Evolutionary conservation across 371 early-diverging fungal species (phyloP).

Genomic region (Mycotypha africana): DNA sequence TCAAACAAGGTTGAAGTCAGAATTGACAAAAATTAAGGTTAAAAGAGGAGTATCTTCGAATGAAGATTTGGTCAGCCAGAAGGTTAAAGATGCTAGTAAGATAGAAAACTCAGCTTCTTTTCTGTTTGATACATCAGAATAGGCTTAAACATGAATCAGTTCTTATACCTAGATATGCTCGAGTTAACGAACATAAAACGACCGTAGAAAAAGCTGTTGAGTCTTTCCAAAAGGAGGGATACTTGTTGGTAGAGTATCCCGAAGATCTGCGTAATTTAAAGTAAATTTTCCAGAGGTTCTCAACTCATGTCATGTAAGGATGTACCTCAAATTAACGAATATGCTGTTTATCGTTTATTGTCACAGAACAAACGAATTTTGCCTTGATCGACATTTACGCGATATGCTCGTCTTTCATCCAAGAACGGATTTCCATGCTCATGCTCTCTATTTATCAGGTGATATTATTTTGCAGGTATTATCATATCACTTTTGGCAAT

Average conservation of each 20-base stretch:
- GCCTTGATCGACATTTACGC: slow-evolving; percentile 67
- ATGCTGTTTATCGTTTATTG: background rate
- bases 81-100: slow-evolving; percentile 45
- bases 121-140: background rate
- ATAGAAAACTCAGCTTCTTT: background rate
- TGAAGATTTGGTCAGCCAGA: slow-evolving; percentile 66
- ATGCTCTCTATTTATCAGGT: slow-evolving; percentile 68
- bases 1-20: slow-evolving; percentile 64
- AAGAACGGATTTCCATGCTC: slow-evolving; percentile 77
- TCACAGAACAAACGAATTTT: slow-evolving; percentile 39
- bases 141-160: slow-evolving; percentile 17
- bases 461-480: slow-evolving; percentile 79
- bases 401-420: slow-evolving; percentile 86
- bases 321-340: too few species aligned
- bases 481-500: background rate
- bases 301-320: too few species aligned
- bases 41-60: slow-evolving; percentile 56
- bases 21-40: slow-evolving; percentile 71
- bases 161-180: slow-evolving; percentile 67
- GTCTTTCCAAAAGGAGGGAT: slow-evolving; percentile 58
- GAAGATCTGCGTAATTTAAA: slow-evolving; percentile 27
- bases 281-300: too few species aligned
- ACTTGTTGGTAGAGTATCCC: slow-evolving; percentile 37
- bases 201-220: slow-evolving; percentile 64
- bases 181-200: slow-evolving; percentile 70